phyloP scores from a whole-genome alignment of 208 protist species.

The Acanthamoeba lugdunensis region DNA sequence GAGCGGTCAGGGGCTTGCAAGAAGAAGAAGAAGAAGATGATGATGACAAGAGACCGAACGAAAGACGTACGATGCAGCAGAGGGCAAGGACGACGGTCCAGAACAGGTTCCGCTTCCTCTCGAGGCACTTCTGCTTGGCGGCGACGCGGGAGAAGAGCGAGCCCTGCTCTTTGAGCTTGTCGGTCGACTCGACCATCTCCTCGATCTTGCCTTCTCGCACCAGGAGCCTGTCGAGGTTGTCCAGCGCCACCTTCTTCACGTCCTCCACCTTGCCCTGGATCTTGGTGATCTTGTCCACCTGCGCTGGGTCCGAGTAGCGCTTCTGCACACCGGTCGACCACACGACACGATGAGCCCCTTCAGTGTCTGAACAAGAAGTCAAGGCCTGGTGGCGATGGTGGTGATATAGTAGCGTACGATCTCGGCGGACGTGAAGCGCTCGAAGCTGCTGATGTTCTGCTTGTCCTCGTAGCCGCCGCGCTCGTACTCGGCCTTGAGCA shows the following conservation, averaged over 20 bases:
- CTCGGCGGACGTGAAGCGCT: background rate
- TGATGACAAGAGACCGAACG: background rate
- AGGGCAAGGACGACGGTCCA: conserved; percentile 1
- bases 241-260: conserved; percentile 55
- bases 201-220: conserved; percentile 47
- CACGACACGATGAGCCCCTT: background rate
- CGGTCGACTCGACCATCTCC: conserved; percentile 45
- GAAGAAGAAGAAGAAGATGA: background rate
- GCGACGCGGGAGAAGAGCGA: conserved; percentile 17
- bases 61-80: conserved; percentile 39
- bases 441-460: conserved; percentile 19
- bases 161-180: conserved; percentile 45
- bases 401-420: background rate
- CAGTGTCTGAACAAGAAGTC: background rate
- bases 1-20: background rate
- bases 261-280: conserved; percentile 52
- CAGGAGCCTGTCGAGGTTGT: conserved; percentile 32
- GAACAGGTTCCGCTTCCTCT: conserved; percentile 47
- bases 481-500: conserved; percentile 36
- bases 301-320: conserved; percentile 50
- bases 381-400: background rate
- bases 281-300: conserved; percentile 56
- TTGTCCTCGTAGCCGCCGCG: conserved; percentile 55
- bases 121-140: conserved; percentile 51
- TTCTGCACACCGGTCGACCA: background rate